These are phyloP conservation scores for Oemleria cerasiformis DNA, from an alignment of 306 rosid species.

Conservation along the genomic window DNA sequence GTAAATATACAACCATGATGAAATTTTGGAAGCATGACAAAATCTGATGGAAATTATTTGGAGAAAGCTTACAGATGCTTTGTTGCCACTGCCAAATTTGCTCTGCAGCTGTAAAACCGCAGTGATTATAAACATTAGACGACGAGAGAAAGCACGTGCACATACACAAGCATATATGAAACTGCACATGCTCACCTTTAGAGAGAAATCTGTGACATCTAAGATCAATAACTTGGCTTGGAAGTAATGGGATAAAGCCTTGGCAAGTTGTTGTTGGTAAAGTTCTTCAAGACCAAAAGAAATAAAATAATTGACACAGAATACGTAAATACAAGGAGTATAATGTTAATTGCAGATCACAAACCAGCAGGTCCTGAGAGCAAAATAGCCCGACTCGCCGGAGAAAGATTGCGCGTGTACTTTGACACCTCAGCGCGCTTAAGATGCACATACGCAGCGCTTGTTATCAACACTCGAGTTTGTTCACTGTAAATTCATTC, in stretches of 20 bases:
- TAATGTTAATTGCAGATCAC: not conserved
- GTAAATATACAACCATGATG: not conserved
- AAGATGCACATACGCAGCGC: slow-evolving; percentile 94
- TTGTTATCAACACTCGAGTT: slow-evolving; percentile 77
- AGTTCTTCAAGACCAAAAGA: slow-evolving; percentile 51
- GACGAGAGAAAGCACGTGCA: not conserved
- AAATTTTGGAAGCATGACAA: not conserved
- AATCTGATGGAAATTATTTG: not conserved
- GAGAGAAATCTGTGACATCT: slow-evolving; percentile 78
- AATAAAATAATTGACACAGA: not conserved
- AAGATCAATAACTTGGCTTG: slow-evolving; percentile 89
- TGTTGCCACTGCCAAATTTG: slow-evolving; percentile 65
- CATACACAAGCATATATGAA: not conserved
- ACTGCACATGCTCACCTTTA: slow-evolving; percentile 47
- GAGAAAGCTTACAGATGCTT: slow-evolving; percentile 61
- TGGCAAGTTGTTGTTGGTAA: slow-evolving; percentile 94
- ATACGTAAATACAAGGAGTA: not conserved
- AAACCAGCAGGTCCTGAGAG: slow-evolving; percentile 95
- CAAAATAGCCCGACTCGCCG: slow-evolving; percentile 90
- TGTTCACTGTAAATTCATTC: slow-evolving; percentile 59
- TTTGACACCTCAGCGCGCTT: slow-evolving; percentile 83
- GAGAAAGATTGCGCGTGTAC: slow-evolving; percentile 84
- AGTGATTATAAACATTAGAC: slow-evolving; percentile 14
- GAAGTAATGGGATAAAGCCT: slow-evolving; percentile 93
- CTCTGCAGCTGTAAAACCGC: slow-evolving; percentile 62